Percentiles rank a stretch among this genome's conserved stretches.
Evolutionary conservation across 768 basidiomycete genomes (phyloP).

Genomic region (Agrocybe chaxingu): DNA sequence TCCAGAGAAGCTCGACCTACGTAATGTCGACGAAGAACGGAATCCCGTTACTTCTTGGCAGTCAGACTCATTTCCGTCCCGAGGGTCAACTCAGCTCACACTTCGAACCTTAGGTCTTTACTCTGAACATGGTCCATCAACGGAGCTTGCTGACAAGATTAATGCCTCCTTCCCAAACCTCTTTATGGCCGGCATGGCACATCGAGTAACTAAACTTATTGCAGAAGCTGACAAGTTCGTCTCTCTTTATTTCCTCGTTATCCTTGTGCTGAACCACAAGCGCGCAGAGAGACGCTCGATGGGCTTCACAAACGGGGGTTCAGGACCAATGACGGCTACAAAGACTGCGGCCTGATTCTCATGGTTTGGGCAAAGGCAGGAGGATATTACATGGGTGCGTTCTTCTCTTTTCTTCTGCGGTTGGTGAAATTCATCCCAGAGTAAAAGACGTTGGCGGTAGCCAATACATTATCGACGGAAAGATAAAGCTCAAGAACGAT

Average conservation of each 20-base stretch:
- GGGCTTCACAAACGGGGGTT: conserved; percentile 59
- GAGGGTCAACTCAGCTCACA: neutral
- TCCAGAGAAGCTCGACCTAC: conserved; percentile 58
- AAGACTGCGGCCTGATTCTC: conserved; percentile 48
- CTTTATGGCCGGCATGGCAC: conserved; percentile 24
- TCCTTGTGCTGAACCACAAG: neutral
- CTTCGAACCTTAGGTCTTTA: conserved; percentile 30
- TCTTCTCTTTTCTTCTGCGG: neutral
- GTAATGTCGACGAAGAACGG: conserved; percentile 49
- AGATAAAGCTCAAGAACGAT: conserved; percentile 70
- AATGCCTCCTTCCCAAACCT: conserved; percentile 44
- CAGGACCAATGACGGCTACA: conserved; percentile 45
- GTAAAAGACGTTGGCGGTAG: conserved; percentile 54
- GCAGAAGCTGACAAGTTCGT: conserved; percentile 55
- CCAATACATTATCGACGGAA: conserved; percentile 61
- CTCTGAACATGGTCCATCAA: conserved; percentile 44
- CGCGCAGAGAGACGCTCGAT: conserved; percentile 36
- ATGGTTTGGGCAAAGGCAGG: conserved; percentile 48
- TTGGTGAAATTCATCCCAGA: neutral
- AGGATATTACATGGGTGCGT: conserved; percentile 65
- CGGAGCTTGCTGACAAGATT: conserved; percentile 48
- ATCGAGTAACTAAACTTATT: conserved; percentile 34
- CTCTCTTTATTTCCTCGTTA: neutral
- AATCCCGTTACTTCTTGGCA: conserved; percentile 22
- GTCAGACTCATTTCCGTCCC: conserved; percentile 3